phyloP scores from a whole-genome alignment of 495 filamentous ascomycete genomes.

The Aspergillus affinis region DNA sequence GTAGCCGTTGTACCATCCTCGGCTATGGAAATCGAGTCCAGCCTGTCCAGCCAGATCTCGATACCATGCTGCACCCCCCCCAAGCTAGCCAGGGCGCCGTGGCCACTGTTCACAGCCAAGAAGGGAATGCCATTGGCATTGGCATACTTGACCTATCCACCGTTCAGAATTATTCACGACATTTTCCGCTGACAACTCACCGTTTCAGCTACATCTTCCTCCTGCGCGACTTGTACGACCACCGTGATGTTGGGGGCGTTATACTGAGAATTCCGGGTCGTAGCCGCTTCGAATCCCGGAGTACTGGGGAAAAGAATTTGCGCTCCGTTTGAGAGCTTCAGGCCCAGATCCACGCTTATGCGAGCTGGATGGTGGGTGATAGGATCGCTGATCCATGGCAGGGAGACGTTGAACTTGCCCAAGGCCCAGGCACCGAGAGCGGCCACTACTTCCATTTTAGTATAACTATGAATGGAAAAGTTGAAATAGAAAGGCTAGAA shows the following conservation, averaged over 20 bases:
- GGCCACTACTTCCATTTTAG: neutral
- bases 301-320: slow-evolving; percentile 12
- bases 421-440: neutral
- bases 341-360: neutral
- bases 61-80: slow-evolving; percentile 16
- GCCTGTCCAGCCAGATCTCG: slow-evolving; percentile 20
- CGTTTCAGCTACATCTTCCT: slow-evolving; percentile 15
- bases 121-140: slow-evolving; percentile 17
- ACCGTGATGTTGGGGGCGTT: slow-evolving; percentile 15
- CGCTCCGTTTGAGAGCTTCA: slow-evolving; percentile 8
- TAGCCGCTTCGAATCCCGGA: slow-evolving; percentile 4
- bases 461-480: neutral
- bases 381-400: neutral
- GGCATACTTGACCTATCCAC: slow-evolving; percentile 16
- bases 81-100: slow-evolving; percentile 14
- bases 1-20: slow-evolving; percentile 17
- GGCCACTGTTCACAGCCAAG: slow-evolving; percentile 20
- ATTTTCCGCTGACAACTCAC: neutral
- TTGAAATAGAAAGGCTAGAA: too few species aligned
- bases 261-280: slow-evolving; percentile 12
- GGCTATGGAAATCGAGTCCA: slow-evolving; percentile 11
- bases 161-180: neutral
- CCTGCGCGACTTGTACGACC: slow-evolving; percentile 17
- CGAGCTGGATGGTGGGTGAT: neutral
- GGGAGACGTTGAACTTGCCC: neutral